Percentiles rank a stretch among this genome's conserved stretches.
phyloP scores from a whole-genome alignment of 2,329 filamentous ascomycete species.

The Metarhizium robertsii region DNA sequence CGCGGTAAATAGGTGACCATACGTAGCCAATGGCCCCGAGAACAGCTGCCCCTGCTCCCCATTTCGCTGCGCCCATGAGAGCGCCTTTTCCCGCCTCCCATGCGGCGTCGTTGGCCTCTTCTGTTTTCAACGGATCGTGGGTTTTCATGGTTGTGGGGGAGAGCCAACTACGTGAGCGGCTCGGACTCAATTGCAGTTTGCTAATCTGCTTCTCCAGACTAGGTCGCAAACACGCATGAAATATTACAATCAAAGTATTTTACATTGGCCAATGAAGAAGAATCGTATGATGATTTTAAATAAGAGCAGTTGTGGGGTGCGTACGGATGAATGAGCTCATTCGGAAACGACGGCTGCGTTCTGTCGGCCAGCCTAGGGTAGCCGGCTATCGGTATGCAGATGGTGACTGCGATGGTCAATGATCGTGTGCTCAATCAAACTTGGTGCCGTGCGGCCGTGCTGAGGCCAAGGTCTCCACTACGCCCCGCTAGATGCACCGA shows the following conservation, averaged over 20 bases:
- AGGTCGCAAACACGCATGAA: background rate
- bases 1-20: conserved; percentile 62
- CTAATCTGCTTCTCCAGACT: background rate
- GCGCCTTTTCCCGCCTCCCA: conserved; percentile 65
- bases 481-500: conserved; percentile 9
- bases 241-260: background rate
- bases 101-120: conserved; percentile 60
- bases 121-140: conserved; percentile 50
- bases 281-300: background rate
- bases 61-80: conserved; percentile 57
- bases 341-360: background rate
- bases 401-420: too few species aligned
- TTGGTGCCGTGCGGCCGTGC: background rate
- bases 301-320: background rate
- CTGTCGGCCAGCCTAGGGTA: background rate
- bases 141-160: conserved; percentile 27
- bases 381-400: background rate
- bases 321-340: background rate
- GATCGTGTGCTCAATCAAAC: too few species aligned
- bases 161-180: background rate
- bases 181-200: background rate
- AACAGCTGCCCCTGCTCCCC: conserved; percentile 57
- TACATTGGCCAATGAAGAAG: background rate
- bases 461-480: background rate
- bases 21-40: conserved; percentile 53